Percentiles rank a stretch among this genome's conserved stretches.
Conservation (phyloP, 805 yeast genomes). For the Blastobotrys peoriensis region DNA sequence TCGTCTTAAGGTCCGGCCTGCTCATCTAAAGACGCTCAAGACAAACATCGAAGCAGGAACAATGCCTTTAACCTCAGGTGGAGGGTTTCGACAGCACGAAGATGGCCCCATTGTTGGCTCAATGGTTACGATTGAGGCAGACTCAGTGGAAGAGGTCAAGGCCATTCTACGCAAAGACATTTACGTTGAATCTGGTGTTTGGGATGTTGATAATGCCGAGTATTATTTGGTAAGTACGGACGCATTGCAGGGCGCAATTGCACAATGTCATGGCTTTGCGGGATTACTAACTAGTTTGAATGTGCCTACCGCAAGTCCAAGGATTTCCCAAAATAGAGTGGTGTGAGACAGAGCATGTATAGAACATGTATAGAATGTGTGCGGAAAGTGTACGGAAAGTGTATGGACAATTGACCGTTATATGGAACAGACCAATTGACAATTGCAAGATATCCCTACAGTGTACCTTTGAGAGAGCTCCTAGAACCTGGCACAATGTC, state of each 20-base stretch:
- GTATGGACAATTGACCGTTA: no score
- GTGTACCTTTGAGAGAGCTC: no score
- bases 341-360: no score
- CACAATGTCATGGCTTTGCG: no score
- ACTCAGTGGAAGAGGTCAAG: conserved; percentile 56
- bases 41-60: conserved; percentile 29
- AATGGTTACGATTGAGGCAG: conserved; percentile 56
- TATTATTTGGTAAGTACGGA: conserved; percentile 46
- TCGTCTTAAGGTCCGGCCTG: conserved; percentile 19
- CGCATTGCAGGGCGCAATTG: no score
- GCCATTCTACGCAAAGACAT: conserved; percentile 59
- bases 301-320: neutral
- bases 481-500: no score
- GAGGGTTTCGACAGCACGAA: conserved; percentile 31
- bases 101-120: conserved; percentile 56
- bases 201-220: conserved; percentile 64
- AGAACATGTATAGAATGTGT: no score
- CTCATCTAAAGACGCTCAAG: conserved; percentile 17
- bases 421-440: no score
- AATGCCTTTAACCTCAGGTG: conserved; percentile 35
- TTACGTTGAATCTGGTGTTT: conserved; percentile 59
- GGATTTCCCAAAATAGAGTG: neutral
- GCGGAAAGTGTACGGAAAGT: no score
- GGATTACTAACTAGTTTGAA: neutral
- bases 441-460: no score